phyloP scores from a whole-genome alignment of 257 asterid genomes.

The Solanum peruvianum region DNA sequence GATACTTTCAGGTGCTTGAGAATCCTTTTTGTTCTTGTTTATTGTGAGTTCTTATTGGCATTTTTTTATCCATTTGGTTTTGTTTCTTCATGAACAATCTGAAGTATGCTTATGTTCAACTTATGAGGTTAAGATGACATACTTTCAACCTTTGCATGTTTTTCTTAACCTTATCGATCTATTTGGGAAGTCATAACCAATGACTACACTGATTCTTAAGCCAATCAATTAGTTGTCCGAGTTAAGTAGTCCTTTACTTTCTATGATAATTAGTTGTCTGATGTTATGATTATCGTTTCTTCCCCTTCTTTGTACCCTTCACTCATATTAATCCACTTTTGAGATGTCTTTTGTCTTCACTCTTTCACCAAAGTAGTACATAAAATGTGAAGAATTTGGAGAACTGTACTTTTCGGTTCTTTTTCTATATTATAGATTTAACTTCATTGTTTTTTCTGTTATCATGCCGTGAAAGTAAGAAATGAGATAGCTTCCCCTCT shows the following conservation, averaged over 20 bases:
- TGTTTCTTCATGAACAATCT: background rate
- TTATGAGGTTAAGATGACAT: background rate
- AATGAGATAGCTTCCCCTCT: background rate
- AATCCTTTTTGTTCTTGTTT: slow-evolving; percentile 2
- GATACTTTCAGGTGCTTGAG: slow-evolving; percentile 61
- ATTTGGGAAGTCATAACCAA: background rate
- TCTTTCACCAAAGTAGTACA: background rate
- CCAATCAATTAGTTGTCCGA: background rate
- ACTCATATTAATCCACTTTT: background rate
- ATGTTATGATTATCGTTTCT: background rate
- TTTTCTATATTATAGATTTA: background rate
- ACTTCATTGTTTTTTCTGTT: background rate
- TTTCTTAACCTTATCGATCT: background rate
- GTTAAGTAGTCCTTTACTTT: background rate
- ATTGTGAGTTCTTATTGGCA: background rate
- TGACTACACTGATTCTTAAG: background rate
- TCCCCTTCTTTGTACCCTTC: background rate
- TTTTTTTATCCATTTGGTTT: background rate
- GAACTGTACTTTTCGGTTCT: background rate
- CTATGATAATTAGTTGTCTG: background rate
- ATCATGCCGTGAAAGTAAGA: background rate
- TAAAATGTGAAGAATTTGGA: background rate
- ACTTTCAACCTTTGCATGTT: background rate
- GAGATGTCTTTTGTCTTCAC: background rate
- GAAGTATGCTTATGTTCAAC: background rate